These are phyloP conservation scores for Chloranthus sessilifolius DNA, from an alignment of 164 flowering plant species.

Conservation along the genomic window DNA sequence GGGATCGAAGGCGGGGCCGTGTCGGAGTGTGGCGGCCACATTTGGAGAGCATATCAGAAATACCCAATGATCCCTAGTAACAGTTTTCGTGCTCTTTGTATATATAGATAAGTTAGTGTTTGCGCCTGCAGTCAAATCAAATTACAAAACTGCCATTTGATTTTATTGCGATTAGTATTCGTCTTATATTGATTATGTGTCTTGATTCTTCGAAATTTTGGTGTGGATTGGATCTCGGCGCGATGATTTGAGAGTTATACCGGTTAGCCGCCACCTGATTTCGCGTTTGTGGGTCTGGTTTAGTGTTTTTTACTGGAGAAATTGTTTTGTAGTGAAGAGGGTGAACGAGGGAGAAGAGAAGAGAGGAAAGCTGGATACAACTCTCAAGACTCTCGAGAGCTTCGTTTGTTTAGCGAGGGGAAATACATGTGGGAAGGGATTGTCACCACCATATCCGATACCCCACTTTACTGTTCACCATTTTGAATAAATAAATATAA, in stretches of 20 bases:
- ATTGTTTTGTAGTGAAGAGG: neutral
- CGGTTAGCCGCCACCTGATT: neutral
- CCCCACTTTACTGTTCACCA: too few relatives aligned
- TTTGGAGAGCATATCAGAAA: constrained; percentile 79
- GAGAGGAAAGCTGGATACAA: constrained; percentile 11
- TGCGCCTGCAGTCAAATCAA: too few relatives aligned
- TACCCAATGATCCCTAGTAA: constrained; percentile 25
- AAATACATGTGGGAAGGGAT: constrained; percentile 3
- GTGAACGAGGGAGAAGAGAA: constrained; percentile 6
- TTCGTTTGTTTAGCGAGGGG: constrained; percentile 7
- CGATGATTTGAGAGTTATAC: neutral
- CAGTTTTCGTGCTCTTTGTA: constrained; percentile 6
- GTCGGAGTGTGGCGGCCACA: constrained; percentile 88
- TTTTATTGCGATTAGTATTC: neutral
- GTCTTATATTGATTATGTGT: neutral
- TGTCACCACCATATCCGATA: neutral
- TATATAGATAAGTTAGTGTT: neutral
- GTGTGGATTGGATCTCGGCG: constrained; percentile 4
- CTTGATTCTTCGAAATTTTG: constrained; percentile 3
- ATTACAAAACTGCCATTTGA: too few relatives aligned
- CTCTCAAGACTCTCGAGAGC: too few relatives aligned
- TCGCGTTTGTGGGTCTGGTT: neutral
- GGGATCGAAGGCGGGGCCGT: constrained; percentile 72
- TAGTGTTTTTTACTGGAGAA: constrained; percentile 1
- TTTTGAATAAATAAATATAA: constrained; percentile 5